A percentile compares a stretch with the other conserved stretches of the same genome.
These are phyloP conservation scores for Termitomyces sp. DNA, from an alignment of 768 basidiomycete genomes.

Conservation along the genomic window DNA sequence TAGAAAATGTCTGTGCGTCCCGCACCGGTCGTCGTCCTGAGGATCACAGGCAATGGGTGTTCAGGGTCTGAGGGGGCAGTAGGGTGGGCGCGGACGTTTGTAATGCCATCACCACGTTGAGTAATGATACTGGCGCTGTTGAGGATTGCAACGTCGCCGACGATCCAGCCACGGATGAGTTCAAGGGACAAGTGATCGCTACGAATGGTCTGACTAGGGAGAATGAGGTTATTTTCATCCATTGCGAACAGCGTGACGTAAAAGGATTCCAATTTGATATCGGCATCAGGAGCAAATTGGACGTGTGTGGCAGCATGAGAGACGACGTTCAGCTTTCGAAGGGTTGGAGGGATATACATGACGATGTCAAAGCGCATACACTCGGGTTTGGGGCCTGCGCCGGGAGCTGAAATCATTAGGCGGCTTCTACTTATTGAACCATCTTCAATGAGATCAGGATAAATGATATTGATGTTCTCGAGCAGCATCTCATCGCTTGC, in stretches of 20 bases:
- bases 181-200: slow-evolving; percentile 37
- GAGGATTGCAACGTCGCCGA: slow-evolving; percentile 48
- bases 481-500: slow-evolving; percentile 35
- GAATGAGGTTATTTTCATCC: slow-evolving; percentile 37
- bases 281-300: slow-evolving; percentile 39
- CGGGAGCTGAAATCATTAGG: slow-evolving; percentile 32
- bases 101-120: slow-evolving; percentile 43
- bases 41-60: slow-evolving; percentile 26
- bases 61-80: slow-evolving; percentile 22
- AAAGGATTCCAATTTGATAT: slow-evolving; percentile 37
- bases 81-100: slow-evolving; percentile 45
- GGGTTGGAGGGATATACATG: slow-evolving; percentile 41
- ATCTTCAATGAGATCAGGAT: slow-evolving; percentile 27
- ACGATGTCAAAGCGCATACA: slow-evolving; percentile 55
- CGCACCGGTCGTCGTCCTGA: slow-evolving; percentile 47
- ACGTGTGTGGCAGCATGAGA: slow-evolving; percentile 42
- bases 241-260: slow-evolving; percentile 36
- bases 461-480: slow-evolving; percentile 28
- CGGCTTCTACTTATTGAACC: slow-evolving; percentile 28
- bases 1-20: slow-evolving; percentile 49
- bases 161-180: slow-evolving; percentile 50
- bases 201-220: slow-evolving; percentile 34
- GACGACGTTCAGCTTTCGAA: slow-evolving; percentile 42
- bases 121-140: slow-evolving; percentile 36
- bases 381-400: slow-evolving; percentile 15